phyloP scores from a whole-genome alignment of 192 early-diverging fungal species.

The Coemansia pectinata region DNA sequence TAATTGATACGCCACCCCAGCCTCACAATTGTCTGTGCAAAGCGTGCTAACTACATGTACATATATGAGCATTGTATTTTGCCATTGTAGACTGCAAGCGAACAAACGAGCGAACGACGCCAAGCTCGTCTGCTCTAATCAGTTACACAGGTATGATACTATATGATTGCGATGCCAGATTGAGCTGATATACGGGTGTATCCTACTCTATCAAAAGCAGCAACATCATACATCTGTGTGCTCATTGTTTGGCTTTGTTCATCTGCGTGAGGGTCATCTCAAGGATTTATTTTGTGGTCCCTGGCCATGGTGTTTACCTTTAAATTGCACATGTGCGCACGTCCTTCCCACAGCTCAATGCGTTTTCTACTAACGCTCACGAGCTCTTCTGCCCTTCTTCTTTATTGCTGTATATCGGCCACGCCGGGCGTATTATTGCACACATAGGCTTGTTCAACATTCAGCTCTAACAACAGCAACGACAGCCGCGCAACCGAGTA shows the following conservation, averaged over 20 bases:
- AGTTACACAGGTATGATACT: constrained; percentile 7
- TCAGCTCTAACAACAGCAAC: not conserved
- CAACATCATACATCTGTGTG: not conserved
- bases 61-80: not conserved
- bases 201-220: constrained; percentile 5
- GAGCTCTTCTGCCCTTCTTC: not conserved
- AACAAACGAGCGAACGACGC: not conserved
- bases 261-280: not conserved
- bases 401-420: constrained; percentile 1
- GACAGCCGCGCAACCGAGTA: not conserved
- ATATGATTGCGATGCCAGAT: constrained; percentile 4
- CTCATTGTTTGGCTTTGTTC: constrained; percentile 1
- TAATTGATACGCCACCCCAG: not conserved
- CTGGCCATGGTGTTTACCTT: not conserved
- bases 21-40: not conserved
- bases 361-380: not conserved
- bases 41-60: not conserved
- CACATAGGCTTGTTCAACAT: not conserved
- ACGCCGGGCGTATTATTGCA: not conserved
- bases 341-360: not conserved
- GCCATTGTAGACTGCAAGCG: not conserved
- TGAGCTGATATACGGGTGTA: not conserved
- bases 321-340: not conserved
- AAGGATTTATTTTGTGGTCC: not conserved
- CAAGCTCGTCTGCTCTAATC: not conserved